These are phyloP conservation scores for Paratinospora sagittata DNA, from an alignment of 164 flowering plant species.

Conservation along the genomic window DNA sequence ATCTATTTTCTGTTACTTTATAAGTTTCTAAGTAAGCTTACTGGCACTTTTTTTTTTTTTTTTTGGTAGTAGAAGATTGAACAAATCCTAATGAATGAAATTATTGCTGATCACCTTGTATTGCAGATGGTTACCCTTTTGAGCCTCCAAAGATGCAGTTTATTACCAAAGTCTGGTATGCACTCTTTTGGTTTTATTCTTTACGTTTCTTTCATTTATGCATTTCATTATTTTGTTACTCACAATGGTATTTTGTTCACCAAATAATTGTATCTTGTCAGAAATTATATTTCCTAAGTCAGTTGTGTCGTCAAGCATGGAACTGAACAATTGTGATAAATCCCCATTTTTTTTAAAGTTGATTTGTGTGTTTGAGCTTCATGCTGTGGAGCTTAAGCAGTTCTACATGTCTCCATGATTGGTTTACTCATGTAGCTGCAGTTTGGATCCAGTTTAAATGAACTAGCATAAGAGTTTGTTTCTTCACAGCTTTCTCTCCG, in stretches of 20 bases:
- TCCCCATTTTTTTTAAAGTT: background rate
- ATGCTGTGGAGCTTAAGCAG: background rate
- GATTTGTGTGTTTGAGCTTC: background rate
- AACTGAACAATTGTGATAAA: background rate
- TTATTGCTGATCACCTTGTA: constrained; percentile 8
- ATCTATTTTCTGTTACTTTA: no score
- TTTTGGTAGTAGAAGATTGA: no score
- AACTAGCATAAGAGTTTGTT: background rate
- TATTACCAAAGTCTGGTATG: constrained; percentile 92
- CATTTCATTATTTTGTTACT: background rate
- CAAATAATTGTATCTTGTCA: no score
- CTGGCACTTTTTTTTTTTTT: no score
- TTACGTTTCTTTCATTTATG: background rate
- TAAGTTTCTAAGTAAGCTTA: no score
- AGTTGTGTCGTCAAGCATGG: background rate
- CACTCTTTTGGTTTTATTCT: background rate
- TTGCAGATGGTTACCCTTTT: constrained; percentile 92
- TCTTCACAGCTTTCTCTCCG: background rate
- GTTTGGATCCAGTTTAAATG: background rate
- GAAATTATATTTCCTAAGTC: background rate
- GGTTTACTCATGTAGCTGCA: background rate
- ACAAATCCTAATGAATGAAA: no score
- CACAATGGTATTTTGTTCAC: background rate
- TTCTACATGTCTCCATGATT: background rate
- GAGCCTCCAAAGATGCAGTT: constrained; percentile 97